phyloP scores from a whole-genome alignment of 768 basidiomycete genomes.

The Amanita thiersii region DNA sequence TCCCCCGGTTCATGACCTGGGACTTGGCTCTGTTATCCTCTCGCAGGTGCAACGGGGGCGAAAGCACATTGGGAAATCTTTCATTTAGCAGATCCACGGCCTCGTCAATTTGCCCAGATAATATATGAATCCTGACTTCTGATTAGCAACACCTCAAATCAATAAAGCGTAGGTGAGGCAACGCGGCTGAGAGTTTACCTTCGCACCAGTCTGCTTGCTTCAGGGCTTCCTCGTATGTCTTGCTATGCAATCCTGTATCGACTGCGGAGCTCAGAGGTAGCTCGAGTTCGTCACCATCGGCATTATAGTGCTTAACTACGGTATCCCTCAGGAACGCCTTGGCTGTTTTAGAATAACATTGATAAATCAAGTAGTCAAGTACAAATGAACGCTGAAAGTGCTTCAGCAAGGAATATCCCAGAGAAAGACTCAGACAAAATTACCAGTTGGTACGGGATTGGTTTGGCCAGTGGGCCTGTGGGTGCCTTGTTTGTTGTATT shows the following conservation, averaged over 20 bases:
- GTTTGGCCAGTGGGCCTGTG: constrained; percentile 17
- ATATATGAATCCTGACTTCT: constrained; percentile 68
- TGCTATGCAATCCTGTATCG: constrained; percentile 2
- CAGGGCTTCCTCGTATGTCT: neutral
- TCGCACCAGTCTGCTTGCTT: constrained; percentile 1
- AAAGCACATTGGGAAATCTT: constrained; percentile 71
- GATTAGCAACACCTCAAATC: neutral
- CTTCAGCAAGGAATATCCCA: neutral
- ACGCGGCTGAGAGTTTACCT: neutral
- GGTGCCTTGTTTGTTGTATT: neutral
- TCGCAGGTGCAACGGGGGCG: neutral
- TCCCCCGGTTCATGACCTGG: neutral
- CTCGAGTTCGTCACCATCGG: constrained; percentile 60
- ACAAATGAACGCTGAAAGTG: constrained; percentile 53
- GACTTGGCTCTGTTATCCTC: neutral
- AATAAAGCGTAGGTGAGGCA: neutral
- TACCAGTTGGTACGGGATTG: constrained; percentile 40
- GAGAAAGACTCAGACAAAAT: constrained; percentile 4
- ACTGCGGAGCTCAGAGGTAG: constrained; percentile 6
- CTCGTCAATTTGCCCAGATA: constrained; percentile 68
- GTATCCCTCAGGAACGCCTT: constrained; percentile 60
- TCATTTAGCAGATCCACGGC: constrained; percentile 58
- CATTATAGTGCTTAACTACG: constrained; percentile 51
- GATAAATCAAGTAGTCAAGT: constrained; percentile 70
- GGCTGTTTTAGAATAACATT: constrained; percentile 66